Conservation (phyloP, 2,329 filamentous ascomycete genomes). For the Penicillium sp. region DNA sequence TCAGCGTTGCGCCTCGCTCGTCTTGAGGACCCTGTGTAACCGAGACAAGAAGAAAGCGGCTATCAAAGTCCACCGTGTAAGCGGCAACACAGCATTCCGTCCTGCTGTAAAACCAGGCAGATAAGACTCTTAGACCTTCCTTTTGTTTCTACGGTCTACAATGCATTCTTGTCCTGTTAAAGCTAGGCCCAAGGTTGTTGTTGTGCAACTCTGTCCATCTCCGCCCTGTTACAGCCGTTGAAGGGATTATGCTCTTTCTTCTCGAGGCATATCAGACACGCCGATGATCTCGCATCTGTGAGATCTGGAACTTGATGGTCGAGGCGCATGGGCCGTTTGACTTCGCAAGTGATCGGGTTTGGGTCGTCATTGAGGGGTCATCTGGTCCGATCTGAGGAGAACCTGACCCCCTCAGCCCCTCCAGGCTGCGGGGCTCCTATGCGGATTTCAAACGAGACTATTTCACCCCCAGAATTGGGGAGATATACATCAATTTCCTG, state of each 20-base stretch:
- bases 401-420: constrained; percentile 6
- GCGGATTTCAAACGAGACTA: constrained; percentile 20
- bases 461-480: constrained; percentile 6
- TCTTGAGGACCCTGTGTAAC: constrained; percentile 16
- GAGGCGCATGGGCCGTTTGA: constrained; percentile 33
- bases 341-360: constrained; percentile 33
- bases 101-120: constrained; percentile 21
- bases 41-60: not conserved
- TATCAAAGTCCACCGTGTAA: constrained; percentile 22
- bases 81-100: constrained; percentile 20
- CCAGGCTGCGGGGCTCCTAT: constrained; percentile 16
- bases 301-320: constrained; percentile 11
- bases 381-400: constrained; percentile 20
- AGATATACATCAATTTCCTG: not conserved
- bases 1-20: constrained; percentile 3
- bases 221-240: constrained; percentile 23
- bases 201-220: constrained; percentile 18
- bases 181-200: constrained; percentile 7
- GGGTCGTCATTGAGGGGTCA: constrained; percentile 19
- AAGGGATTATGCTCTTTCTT: not conserved
- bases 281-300: constrained; percentile 15
- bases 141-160: constrained; percentile 12
- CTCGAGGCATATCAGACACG: constrained; percentile 13
- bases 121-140: constrained; percentile 4
- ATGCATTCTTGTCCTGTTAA: constrained; percentile 1